Conservation (phyloP, 2,329 filamentous ascomycete species). For the Diplodia seriata region DNA sequence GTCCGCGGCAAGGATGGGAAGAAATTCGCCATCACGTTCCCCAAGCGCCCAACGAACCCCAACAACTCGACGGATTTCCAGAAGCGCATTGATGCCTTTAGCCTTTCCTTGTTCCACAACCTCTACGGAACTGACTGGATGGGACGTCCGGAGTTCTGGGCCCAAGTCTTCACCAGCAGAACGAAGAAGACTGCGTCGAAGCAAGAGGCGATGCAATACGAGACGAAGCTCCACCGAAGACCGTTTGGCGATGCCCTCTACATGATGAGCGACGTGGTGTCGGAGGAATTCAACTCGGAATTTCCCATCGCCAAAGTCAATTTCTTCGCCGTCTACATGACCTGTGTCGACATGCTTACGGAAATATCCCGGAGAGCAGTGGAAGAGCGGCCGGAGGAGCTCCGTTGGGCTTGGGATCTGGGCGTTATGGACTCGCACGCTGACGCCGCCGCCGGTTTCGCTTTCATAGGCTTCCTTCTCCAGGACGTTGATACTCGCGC, state of each 20-base stretch:
- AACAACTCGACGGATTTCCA: slow-evolving; percentile 17
- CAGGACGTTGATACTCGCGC: slow-evolving; percentile 2
- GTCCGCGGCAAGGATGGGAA: slow-evolving; percentile 15
- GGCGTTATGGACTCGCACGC: slow-evolving; percentile 6
- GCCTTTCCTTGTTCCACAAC: slow-evolving; percentile 13
- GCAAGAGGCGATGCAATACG: neutral
- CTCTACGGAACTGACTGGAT: slow-evolving; percentile 6
- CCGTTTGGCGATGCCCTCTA: slow-evolving; percentile 8
- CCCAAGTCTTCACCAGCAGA: slow-evolving; percentile 5
- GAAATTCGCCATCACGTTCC: slow-evolving; percentile 17
- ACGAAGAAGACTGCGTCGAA: slow-evolving; percentile 21
- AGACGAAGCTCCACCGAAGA: slow-evolving; percentile 13
- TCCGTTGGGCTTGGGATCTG: neutral
- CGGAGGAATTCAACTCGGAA: neutral
- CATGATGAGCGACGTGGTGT: slow-evolving; percentile 19
- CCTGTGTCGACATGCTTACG: slow-evolving; percentile 14
- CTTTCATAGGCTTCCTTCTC: neutral
- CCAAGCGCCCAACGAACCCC: slow-evolving; percentile 10
- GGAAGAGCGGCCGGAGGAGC: slow-evolving; percentile 5
- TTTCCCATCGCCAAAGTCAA: slow-evolving; percentile 11
- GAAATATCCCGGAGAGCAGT: slow-evolving; percentile 7
- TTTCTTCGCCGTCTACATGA: slow-evolving; percentile 21
- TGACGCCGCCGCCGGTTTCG: slow-evolving; percentile 14
- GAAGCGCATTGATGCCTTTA: slow-evolving; percentile 23
- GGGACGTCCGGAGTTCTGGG: slow-evolving; percentile 1